Percentiles rank a stretch among this genome's conserved stretches.
phyloP scores from a whole-genome alignment of 768 basidiomycete species.

The Xerocomus brunneocitrinus region DNA sequence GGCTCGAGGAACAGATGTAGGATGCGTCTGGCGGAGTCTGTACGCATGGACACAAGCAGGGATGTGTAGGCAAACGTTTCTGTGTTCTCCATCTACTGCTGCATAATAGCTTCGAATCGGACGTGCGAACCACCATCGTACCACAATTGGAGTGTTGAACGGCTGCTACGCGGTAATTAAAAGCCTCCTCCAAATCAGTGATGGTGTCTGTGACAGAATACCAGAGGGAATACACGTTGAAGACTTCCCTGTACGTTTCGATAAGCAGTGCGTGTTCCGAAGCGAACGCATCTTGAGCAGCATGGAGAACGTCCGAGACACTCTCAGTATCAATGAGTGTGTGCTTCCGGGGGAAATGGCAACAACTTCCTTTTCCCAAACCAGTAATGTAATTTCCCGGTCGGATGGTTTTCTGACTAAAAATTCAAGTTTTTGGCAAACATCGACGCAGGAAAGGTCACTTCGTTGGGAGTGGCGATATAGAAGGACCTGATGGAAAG shows the following conservation, averaged over 20 bases:
- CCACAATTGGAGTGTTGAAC: conserved; percentile 9
- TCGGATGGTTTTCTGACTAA: not conserved
- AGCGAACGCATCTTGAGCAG: conserved; percentile 2
- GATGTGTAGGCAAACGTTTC: conserved; percentile 19
- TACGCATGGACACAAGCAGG: conserved; percentile 11
- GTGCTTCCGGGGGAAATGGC: not conserved
- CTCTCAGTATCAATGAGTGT: conserved; percentile 11
- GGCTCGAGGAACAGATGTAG: conserved; percentile 15
- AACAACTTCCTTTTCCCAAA: not conserved
- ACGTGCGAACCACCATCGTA: conserved; percentile 8
- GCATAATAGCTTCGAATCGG: conserved; percentile 16
- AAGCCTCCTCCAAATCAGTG: conserved; percentile 22
- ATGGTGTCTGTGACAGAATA: conserved; percentile 9
- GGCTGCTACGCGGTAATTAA: conserved; percentile 17
- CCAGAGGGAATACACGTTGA: conserved; percentile 4
- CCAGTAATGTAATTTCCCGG: not conserved
- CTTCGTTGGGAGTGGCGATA: too few relatives aligned
- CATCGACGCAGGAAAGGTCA: too few relatives aligned
- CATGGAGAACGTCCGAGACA: conserved; percentile 13
- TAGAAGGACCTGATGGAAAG: not conserved
- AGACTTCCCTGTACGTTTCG: conserved; percentile 11
- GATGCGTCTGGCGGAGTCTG: conserved; percentile 11
- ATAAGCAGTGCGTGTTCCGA: conserved; percentile 9
- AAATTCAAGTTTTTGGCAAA: too few relatives aligned
- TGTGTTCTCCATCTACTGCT: conserved; percentile 18